These are phyloP conservation scores for Neofusicoccum laricinum DNA, from an alignment of 2,329 filamentous ascomycete genomes.

Conservation along the genomic window DNA sequence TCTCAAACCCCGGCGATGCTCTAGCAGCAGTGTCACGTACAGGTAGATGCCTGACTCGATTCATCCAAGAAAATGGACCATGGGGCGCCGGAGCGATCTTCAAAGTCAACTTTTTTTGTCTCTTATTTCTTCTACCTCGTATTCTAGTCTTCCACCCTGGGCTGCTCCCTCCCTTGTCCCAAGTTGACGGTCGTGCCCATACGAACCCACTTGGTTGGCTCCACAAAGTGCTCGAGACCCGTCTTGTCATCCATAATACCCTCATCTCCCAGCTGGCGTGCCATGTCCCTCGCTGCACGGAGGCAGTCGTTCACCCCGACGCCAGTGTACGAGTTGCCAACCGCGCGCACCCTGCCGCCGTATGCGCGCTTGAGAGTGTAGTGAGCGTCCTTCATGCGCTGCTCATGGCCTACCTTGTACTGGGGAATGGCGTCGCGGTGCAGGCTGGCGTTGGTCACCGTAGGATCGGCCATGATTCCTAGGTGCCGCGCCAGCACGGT, in stretches of 20 bases:
- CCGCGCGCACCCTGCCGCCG: constrained; percentile 62
- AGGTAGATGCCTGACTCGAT: no score
- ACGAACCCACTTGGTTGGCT: constrained; percentile 15
- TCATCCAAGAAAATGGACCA: no score
- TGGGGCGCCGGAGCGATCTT: not conserved
- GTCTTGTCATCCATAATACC: constrained; percentile 31
- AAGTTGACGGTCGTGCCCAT: not conserved
- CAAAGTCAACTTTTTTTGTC: not conserved
- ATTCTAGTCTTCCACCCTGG: not conserved
- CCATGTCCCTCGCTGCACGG: constrained; percentile 55
- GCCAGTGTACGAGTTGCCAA: constrained; percentile 47
- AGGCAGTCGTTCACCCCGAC: constrained; percentile 53
- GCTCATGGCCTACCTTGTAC: constrained; percentile 75
- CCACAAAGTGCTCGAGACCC: constrained; percentile 37
- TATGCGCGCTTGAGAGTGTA: constrained; percentile 56
- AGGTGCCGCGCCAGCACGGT: constrained; percentile 71
- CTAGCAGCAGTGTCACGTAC: no score
- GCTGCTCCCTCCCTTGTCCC: not conserved
- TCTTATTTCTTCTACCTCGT: not conserved
- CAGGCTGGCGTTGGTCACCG: constrained; percentile 59
- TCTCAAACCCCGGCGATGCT: not conserved
- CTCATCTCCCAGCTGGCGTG: constrained; percentile 33
- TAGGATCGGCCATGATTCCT: constrained; percentile 62
- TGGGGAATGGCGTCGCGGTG: constrained; percentile 82
- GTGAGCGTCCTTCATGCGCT: constrained; percentile 58